Evolutionary conservation across 139 green algal genomes (phyloP).

Genomic region (Marvania coccoides): DNA sequence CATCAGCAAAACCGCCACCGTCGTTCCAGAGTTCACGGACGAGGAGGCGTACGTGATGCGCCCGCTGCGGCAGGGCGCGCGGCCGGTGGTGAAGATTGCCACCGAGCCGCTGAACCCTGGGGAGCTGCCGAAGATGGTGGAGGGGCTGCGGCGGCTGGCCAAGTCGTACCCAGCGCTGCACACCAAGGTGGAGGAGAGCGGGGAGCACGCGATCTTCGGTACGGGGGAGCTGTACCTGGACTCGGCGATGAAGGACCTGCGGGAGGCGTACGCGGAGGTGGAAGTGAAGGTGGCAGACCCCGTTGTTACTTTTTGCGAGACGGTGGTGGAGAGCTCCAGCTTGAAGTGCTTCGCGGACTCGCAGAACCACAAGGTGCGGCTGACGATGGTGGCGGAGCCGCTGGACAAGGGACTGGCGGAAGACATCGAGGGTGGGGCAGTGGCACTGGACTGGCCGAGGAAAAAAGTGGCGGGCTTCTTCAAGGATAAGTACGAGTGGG

Average conservation of each 20-base stretch:
- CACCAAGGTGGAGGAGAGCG: constrained; percentile 94
- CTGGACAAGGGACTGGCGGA: constrained; percentile 84
- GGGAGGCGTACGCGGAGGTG: constrained; percentile 84
- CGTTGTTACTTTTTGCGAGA: constrained; percentile 92
- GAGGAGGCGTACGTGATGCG: constrained; percentile 76
- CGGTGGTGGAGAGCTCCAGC: constrained; percentile 88
- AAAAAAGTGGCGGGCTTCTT: constrained; percentile 74
- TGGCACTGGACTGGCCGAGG: constrained; percentile 59
- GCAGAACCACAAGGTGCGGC: constrained; percentile 88
- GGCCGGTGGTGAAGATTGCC: constrained; percentile 89
- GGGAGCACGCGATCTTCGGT: constrained; percentile 95
- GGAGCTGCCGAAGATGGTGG: constrained; percentile 96
- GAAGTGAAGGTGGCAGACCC: constrained; percentile 94
- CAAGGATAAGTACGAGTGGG: constrained; percentile 90
- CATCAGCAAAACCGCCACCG: constrained; percentile 87
- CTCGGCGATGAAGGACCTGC: constrained; percentile 89
- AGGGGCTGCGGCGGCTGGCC: constrained; percentile 80
- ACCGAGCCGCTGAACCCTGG: constrained; percentile 92
- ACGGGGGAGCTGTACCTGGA: constrained; percentile 97
- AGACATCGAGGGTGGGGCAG: constrained; percentile 80
- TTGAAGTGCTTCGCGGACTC: constrained; percentile 98
- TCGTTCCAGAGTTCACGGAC: constrained; percentile 63
- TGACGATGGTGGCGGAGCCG: constrained; percentile 94
- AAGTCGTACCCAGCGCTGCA: constrained; percentile 82
- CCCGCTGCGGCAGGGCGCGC: constrained; percentile 60